A percentile compares a stretch with the other conserved stretches of the same genome.
Evolutionary conservation across 331 rosid species (phyloP).

Genomic region (Erythrophleum ivorense): DNA sequence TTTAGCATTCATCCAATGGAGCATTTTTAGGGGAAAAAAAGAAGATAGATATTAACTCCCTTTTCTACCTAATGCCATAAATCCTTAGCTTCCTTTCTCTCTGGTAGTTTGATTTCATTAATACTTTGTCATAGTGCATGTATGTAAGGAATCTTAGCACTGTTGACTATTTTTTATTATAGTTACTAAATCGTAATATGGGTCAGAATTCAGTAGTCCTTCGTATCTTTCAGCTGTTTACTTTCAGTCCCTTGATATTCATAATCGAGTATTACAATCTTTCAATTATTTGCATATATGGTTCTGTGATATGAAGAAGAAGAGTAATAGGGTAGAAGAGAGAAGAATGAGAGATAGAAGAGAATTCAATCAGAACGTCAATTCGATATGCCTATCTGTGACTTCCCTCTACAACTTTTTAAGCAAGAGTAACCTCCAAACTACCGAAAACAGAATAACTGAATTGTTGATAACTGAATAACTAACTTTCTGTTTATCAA

Average conservation of each 20-base stretch:
- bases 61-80: background rate
- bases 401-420: too few relatives aligned
- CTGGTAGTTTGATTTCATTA: constrained; percentile 32
- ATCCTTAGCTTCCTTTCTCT: constrained; percentile 29
- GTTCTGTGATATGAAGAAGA: background rate
- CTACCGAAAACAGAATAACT: too few relatives aligned
- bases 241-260: background rate
- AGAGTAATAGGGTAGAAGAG: too few relatives aligned
- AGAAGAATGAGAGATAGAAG: too few relatives aligned
- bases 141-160: constrained; percentile 24
- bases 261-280: constrained; percentile 1
- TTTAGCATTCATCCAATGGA: background rate
- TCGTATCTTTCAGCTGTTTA: background rate
- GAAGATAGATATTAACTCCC: constrained; percentile 10
- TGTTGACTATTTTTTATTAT: background rate
- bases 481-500: too few relatives aligned
- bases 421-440: too few relatives aligned
- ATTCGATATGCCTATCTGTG: too few relatives aligned
- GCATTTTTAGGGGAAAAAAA: constrained; percentile 13
- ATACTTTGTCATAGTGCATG: constrained; percentile 4
- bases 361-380: too few relatives aligned
- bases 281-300: background rate
- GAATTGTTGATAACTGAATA: too few relatives aligned
- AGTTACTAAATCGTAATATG: constrained; percentile 16
- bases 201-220: constrained; percentile 28